Evolutionary conservation across 2,329 filamentous ascomycete species (phyloP).

Genomic region (Plenodomus biglobosus): DNA sequence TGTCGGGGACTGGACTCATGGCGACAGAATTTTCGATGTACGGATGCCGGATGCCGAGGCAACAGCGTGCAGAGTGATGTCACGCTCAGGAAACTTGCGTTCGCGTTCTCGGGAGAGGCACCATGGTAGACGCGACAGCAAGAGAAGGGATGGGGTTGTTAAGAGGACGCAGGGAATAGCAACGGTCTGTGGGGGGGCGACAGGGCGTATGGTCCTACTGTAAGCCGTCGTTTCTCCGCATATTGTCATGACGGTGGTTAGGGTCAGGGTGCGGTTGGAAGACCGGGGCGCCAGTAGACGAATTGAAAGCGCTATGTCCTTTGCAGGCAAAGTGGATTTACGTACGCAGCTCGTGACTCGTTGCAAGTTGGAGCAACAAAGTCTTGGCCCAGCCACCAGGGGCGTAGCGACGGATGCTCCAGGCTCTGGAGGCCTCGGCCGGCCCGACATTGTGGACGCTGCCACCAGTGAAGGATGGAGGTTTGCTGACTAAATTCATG

Average conservation of each 20-base stretch:
- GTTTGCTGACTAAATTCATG: no score
- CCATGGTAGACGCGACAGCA: conserved; percentile 19
- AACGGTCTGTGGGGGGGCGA: not conserved
- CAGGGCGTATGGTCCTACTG: conserved; percentile 11
- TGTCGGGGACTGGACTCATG: conserved; percentile 22
- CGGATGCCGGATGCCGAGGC: conserved; percentile 18
- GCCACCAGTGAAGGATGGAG: no score
- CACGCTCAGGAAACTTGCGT: conserved; percentile 6
- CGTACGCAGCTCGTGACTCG: not conserved
- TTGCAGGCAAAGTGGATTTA: not conserved
- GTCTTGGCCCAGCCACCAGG: conserved; percentile 6
- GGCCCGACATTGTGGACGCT: not conserved
- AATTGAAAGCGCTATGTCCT: not conserved
- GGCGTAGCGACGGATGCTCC: not conserved
- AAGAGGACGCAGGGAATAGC: not conserved
- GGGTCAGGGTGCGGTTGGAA: not conserved
- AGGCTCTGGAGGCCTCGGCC: not conserved
- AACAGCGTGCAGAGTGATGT: conserved; percentile 22
- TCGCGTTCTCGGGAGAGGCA: conserved; percentile 15
- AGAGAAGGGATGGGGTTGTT: conserved; percentile 4
- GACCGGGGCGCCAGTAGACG: not conserved
- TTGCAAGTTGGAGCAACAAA: not conserved
- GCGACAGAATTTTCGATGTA: conserved; percentile 18
- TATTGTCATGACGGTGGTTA: conserved; percentile 20
- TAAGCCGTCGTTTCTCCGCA: conserved; percentile 36